Evolutionary conservation across 73 alveolate species (phyloP).

Genomic region (Tetrahymena borealis): DNA sequence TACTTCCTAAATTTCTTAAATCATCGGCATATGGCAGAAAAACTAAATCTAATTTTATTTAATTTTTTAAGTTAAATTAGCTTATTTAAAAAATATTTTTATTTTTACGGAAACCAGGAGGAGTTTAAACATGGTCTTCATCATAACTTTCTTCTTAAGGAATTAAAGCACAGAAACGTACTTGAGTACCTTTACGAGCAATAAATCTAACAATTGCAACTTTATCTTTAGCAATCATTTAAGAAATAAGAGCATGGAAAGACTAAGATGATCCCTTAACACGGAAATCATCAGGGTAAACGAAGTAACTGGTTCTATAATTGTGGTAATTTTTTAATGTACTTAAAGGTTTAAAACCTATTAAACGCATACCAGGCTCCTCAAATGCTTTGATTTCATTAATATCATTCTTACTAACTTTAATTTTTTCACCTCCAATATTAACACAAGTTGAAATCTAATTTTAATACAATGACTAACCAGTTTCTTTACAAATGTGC

Average conservation of each 20-base stretch:
- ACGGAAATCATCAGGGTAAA: slow-evolving; percentile 94
- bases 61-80: background rate
- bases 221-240: slow-evolving; percentile 80
- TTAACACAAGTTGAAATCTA: slow-evolving; percentile 84
- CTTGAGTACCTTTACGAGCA: slow-evolving; percentile 84
- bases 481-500: slow-evolving; percentile 84
- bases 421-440: slow-evolving; percentile 88
- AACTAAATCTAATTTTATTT: slow-evolving; percentile 43
- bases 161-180: slow-evolving; percentile 88
- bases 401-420: slow-evolving; percentile 79
- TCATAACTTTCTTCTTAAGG: slow-evolving; percentile 77
- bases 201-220: slow-evolving; percentile 92
- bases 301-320: slow-evolving; percentile 84
- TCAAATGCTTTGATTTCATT: slow-evolving; percentile 83
- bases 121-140: slow-evolving; percentile 58
- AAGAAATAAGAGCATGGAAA: slow-evolving; percentile 83
- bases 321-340: slow-evolving; percentile 88
- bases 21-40: slow-evolving; percentile 87
- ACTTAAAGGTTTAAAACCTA: slow-evolving; percentile 89
- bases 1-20: slow-evolving; percentile 50
- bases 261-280: slow-evolving; percentile 84
- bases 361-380: slow-evolving; percentile 85
- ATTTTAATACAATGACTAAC: slow-evolving; percentile 81
- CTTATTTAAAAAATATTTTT: background rate
- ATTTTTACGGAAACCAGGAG: slow-evolving; percentile 68